Conservation (phyloP, 2,329 filamentous ascomycete species). For the Rhinocladiella similis region DNA sequence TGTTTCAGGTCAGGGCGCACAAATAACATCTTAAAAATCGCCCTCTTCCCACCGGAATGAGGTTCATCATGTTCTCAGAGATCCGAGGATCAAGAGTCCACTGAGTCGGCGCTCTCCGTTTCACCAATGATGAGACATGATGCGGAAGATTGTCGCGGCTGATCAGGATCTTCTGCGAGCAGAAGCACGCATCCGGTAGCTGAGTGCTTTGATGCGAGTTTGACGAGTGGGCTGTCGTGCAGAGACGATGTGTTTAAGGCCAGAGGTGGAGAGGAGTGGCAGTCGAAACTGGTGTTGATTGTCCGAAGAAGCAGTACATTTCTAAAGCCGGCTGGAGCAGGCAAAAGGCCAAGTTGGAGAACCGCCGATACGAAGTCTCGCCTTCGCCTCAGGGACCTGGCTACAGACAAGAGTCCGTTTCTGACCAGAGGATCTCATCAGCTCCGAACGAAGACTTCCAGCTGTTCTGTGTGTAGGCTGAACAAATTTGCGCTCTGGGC, state of each 20-base stretch:
- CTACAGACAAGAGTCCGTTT: conserved; percentile 27
- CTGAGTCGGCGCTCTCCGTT: conserved; percentile 57
- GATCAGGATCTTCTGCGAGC: conserved; percentile 52
- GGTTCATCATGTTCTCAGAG: conserved; percentile 33
- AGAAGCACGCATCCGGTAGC: conserved; percentile 52
- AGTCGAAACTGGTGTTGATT: conserved; percentile 30
- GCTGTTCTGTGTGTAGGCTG: conserved; percentile 21
- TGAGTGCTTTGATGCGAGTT: conserved; percentile 54
- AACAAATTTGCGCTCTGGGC: conserved; percentile 24
- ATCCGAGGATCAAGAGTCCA: conserved; percentile 30
- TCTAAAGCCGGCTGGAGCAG: conserved; percentile 25
- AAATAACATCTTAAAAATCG: conserved; percentile 98
- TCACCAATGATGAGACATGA: conserved; percentile 49
- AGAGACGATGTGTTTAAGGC: conserved; percentile 31
- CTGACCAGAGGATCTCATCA: conserved; percentile 28
- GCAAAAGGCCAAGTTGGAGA: conserved; percentile 24
- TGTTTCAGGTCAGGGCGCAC: conserved; percentile 66
- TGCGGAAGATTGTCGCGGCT: conserved; percentile 68
- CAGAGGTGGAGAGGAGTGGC: conserved; percentile 43
- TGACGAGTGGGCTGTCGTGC: conserved; percentile 40
- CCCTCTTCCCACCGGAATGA: conserved; percentile 50
- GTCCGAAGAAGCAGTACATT: conserved; percentile 5
- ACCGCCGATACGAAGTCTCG: conserved; percentile 19
- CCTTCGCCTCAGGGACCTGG: conserved; percentile 22
- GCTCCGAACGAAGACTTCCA: conserved; percentile 15